Evolutionary conservation across 345 rosid genomes (phyloP).

Genomic region (Geranium rotundifolium): DNA sequence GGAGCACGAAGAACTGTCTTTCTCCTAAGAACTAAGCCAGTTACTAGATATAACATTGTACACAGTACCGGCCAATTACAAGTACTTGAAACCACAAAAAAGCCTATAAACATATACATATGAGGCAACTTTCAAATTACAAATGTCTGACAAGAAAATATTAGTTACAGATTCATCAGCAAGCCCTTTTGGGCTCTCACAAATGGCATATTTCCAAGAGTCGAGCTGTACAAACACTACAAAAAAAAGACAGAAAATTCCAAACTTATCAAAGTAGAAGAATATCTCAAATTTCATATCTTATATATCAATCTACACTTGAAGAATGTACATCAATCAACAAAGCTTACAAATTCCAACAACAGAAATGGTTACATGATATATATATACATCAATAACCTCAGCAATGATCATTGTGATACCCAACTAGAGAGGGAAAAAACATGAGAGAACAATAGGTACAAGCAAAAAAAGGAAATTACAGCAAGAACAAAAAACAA

Average conservation of each 20-base stretch:
- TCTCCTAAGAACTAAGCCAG: too few relatives aligned
- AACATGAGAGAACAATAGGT: constrained; percentile 6
- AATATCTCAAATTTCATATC: not conserved
- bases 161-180: not conserved
- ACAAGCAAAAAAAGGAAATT: constrained; percentile 4
- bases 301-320: too few relatives aligned
- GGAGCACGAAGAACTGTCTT: constrained; percentile 1
- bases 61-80: not conserved
- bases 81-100: not conserved
- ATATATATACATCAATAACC: constrained; percentile 13
- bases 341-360: too few relatives aligned
- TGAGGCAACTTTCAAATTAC: not conserved
- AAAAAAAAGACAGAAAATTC: too few relatives aligned
- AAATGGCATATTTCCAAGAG: not conserved
- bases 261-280: not conserved
- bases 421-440: constrained; percentile 5
- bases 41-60: too few relatives aligned
- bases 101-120: too few relatives aligned
- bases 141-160: too few relatives aligned
- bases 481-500: constrained; percentile 2
- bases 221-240: not conserved
- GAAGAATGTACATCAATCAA: too few relatives aligned
- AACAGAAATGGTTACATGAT: too few relatives aligned
- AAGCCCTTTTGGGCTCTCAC: not conserved
- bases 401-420: not conserved